phyloP scores from a whole-genome alignment of 495 filamentous ascomycete species.

The Xylaria intraflava region DNA sequence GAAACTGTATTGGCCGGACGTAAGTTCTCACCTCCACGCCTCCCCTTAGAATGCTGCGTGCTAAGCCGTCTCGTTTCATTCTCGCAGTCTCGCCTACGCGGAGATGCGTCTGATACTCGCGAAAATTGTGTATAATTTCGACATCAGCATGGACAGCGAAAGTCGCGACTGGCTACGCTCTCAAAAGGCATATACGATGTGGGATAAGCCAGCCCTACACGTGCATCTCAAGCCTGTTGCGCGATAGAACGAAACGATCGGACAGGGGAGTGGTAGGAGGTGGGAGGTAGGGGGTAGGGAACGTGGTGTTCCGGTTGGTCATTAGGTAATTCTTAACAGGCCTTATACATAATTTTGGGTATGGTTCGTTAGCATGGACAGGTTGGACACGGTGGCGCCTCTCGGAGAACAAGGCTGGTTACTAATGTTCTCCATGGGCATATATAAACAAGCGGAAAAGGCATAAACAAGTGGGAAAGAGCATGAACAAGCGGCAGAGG shows the following conservation, averaged over 20 bases:
- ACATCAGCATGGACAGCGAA: conserved; percentile 37
- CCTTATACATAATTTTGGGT: no score
- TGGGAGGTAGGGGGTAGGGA: background rate
- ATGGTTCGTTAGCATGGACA: no score
- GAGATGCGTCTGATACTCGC: conserved; percentile 47
- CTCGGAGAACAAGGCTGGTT: no score
- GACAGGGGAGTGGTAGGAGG: no score
- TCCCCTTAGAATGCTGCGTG: background rate
- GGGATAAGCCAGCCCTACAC: conserved; percentile 30
- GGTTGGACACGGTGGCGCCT: no score
- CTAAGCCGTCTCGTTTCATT: background rate
- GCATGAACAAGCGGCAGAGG: no score
- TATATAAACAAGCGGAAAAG: no score
- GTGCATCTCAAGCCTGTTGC: conserved; percentile 24
- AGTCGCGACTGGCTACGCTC: conserved; percentile 25
- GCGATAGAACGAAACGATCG: no score
- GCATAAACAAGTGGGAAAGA: no score
- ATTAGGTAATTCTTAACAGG: background rate
- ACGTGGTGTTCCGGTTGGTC: no score
- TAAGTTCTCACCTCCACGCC: conserved; percentile 25
- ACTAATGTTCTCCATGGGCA: no score
- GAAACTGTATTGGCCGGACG: conserved; percentile 53
- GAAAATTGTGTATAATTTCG: conserved; percentile 42
- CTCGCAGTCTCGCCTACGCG: conserved; percentile 33
- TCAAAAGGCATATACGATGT: conserved; percentile 29